These are phyloP conservation scores for Populus trichocarpa DNA, from an alignment of 441 rosid species.

Conservation along the genomic window DNA sequence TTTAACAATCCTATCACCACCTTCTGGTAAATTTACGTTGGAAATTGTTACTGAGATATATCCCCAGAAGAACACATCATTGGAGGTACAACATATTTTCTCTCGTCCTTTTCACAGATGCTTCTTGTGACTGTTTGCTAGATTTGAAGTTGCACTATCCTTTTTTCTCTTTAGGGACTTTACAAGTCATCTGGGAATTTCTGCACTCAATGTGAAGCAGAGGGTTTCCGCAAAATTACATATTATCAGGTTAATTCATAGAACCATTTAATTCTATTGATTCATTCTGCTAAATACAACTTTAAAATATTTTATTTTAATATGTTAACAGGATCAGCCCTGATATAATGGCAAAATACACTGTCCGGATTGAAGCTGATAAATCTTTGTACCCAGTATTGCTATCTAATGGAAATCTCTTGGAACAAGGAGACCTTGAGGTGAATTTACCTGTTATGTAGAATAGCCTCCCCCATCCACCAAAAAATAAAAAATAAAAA, in stretches of 20 bases:
- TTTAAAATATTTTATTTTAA: constrained; percentile 18
- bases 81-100: constrained; percentile 51
- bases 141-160: background rate
- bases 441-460: constrained; percentile 26
- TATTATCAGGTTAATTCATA: constrained; percentile 67
- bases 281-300: constrained; percentile 9
- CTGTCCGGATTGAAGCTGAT: constrained; percentile 89
- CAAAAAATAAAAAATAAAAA: too few relatives aligned
- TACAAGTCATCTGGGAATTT: constrained; percentile 90
- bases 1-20: constrained; percentile 63
- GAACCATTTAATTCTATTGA: constrained; percentile 10
- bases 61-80: constrained; percentile 91
- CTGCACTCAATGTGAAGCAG: constrained; percentile 98
- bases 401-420: constrained; percentile 90
- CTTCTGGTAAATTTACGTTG: constrained; percentile 56
- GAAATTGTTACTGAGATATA: constrained; percentile 79
- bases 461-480: background rate
- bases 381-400: constrained; percentile 83
- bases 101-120: background rate
- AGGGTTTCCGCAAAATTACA: constrained; percentile 92
- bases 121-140: background rate
- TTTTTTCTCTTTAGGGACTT: constrained; percentile 60
- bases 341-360: constrained; percentile 96
- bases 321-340: constrained; percentile 76
- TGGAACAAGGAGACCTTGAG: constrained; percentile 77